Evolutionary conservation across 164 flowering plant species (phyloP), one percentile per base, ranked within the genome.

Genomic region (Euptelea pleiosperma): DNA sequence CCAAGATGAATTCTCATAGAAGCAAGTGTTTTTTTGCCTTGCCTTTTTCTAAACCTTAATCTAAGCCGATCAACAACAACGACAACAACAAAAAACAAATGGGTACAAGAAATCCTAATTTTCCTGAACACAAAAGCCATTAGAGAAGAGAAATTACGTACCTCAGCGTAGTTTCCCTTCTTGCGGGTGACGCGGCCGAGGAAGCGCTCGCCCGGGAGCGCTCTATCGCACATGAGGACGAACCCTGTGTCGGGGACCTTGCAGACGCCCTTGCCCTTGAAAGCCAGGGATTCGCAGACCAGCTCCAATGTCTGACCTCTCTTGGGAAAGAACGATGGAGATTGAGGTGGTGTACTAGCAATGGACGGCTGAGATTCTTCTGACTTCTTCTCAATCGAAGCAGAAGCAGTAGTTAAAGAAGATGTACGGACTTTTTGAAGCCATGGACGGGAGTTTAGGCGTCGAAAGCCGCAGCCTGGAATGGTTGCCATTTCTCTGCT

Each of bases 141-240:
- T 47, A 11, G 58, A 15, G 30, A 52, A 31, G 8, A 48, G 30
- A 35, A 30, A 2, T 15, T 1, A 34, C 25, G 0, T n/a, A 84
- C 96, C 97, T 93, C 97, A 25, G 96, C 94, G 58, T 80, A 90
- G 57, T 64, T 82, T 10, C 89, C 85, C 65, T 90, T 90, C 70
- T 67, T 82, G 48, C 96, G 82, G 21, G 88, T 82, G 40, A 93
- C 83, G n/a, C 96, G 83, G 7, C 97, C 99, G 29, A 93, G 16
- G 71, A 93, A 90, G 12, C 87, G 81, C 64, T 93, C 99, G 5
- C 99, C 99, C 9, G 99, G 99, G 33, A 93, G 84, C 2, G 85
- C 99, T 16, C 91, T 82, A 68, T 88, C 95, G 55, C 99, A 93
- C 82, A 90, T 75, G 64, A 93, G 81, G 35, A 93, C 84, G 62